Evolutionary conservation across 306 rosid species (phyloP), one percentile per base, ranked within the genome.

Genomic region (Pachyrhizus erosus): DNA sequence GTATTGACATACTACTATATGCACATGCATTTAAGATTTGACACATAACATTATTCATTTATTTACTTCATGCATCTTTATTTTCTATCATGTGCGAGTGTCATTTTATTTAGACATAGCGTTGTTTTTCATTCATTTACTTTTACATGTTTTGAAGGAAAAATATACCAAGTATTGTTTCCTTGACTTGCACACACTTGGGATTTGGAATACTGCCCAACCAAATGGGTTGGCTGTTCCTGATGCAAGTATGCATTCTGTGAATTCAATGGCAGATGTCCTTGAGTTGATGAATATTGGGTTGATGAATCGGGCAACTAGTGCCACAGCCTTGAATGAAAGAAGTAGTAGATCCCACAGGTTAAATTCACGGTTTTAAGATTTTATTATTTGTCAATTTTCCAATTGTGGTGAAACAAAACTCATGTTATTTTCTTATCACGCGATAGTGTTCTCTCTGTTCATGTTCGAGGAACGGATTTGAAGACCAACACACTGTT

Each of bases 261-360:
- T 96, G 49, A 87, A 86, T 79, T 93, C 97, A 75, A 93, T 94
- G 78, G 23, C 83, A 58, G 96, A 96, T 84, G 98, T 96, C 76
- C 86, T 92, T 24, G 96, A 93, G 90, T 87, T 96, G 86, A 96
- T 96, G 99, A 60, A 88, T 70, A 83, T 71, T 62, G 99, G 99
- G 42, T 54, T 89, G 75, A 84, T 49, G 68, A 96, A 96, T 67
- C 85, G 99, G 60, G 91, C 97, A 52, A 94, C 96, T n/a, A 92
- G 98, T 85, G 95, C 99, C 70, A 96, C 99, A 3, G 98, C 99
- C 72, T 73, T 96, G 49, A 96, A 96, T 54, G 98, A 96, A 93
- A 89, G 98, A 88, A 96, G 99, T 82, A 96, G 99, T 87, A 85
- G 99, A 91, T 96, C 99, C 78, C 99, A 93, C 89, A 92, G 99